Evolutionary conservation across 2,329 filamentous ascomycete genomes (phyloP).

Genomic region (Emmonsiellopsis sp.): DNA sequence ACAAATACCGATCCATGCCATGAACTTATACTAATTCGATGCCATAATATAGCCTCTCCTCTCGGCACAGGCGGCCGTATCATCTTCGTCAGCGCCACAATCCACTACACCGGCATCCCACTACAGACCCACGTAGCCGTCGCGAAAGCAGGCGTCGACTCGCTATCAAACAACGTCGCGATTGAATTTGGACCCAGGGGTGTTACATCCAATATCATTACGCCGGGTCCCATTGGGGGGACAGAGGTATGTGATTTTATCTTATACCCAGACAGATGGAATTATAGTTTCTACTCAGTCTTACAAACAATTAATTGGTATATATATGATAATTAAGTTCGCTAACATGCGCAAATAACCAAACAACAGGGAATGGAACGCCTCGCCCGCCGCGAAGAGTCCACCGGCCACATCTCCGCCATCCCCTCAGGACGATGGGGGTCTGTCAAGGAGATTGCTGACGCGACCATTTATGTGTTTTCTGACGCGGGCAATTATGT

Average conservation of each 20-base stretch:
- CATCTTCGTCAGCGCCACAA: conserved; percentile 79
- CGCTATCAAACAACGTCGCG: conserved; percentile 67
- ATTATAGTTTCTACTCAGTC: neutral
- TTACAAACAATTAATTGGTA: neutral
- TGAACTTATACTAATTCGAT: conserved; percentile 11
- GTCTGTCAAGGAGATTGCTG: conserved; percentile 76
- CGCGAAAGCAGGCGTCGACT: conserved; percentile 85
- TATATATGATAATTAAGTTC: neutral
- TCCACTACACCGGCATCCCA: conserved; percentile 81
- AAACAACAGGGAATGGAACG: conserved; percentile 53
- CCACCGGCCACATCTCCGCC: conserved; percentile 35
- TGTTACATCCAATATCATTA: conserved; percentile 78
- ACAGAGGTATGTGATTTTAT: conserved; percentile 52
- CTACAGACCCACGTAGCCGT: conserved; percentile 84
- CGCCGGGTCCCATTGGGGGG: conserved; percentile 73
- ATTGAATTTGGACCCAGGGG: conserved; percentile 87
- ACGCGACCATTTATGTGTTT: conserved; percentile 84
- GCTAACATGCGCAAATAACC: neutral
- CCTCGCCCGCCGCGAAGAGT: conserved; percentile 46
- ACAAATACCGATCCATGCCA: neutral
- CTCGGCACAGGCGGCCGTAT: conserved; percentile 68
- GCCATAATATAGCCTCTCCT: conserved; percentile 23
- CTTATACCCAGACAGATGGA: neutral
- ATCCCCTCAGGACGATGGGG: conserved; percentile 73
- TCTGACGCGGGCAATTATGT: conserved; percentile 79